Conservation (phyloP, 495 filamentous ascomycete species). For the Neurospora sublineolata region DNA sequence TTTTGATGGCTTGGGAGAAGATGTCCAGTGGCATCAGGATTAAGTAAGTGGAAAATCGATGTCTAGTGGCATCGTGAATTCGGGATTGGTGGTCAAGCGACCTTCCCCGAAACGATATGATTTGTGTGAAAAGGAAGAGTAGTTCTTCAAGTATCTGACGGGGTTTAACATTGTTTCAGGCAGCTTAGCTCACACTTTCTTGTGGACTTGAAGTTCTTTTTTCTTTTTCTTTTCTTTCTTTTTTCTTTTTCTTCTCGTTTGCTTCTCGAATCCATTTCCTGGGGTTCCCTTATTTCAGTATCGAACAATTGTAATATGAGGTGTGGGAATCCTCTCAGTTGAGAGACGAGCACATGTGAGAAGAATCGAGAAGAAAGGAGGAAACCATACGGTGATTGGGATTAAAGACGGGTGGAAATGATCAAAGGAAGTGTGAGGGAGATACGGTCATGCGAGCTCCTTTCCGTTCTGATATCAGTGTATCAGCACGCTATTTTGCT, state of each 20-base stretch:
- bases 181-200: not conserved
- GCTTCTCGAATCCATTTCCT: not conserved
- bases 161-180: not conserved
- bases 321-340: not conserved
- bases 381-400: no score
- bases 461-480: not conserved
- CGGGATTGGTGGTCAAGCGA: not conserved
- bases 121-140: not conserved
- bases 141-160: not conserved
- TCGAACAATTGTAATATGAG: not conserved
- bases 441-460: not conserved
- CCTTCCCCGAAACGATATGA: not conserved
- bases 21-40: not conserved
- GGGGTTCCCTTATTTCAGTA: not conserved
- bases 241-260: not conserved
- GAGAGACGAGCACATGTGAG: not conserved
- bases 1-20: not conserved
- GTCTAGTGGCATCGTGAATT: not conserved
- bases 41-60: not conserved
- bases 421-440: not conserved
- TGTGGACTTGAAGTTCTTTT: not conserved
- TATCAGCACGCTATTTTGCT: not conserved
- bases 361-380: not conserved
- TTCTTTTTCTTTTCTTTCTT: not conserved
- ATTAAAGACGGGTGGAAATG: no score